phyloP scores from a whole-genome alignment of 768 basidiomycete genomes.

The Trametes cinnabarina region DNA sequence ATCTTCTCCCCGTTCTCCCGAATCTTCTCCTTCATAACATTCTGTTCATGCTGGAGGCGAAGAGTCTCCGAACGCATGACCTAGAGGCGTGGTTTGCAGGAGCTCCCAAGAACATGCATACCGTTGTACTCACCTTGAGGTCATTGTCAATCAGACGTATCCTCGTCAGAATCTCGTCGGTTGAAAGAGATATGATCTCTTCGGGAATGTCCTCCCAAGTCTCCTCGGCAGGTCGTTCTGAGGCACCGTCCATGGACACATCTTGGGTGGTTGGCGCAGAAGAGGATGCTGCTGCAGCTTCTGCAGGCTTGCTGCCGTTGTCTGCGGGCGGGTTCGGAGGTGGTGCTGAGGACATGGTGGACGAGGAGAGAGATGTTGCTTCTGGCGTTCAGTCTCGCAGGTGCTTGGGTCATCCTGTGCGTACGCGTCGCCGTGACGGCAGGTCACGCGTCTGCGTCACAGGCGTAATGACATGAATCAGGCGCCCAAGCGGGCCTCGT shows the following conservation, averaged over 20 bases:
- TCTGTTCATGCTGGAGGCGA: constrained; percentile 91
- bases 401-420: constrained; percentile 10
- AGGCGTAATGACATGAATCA: neutral
- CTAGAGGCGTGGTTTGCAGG: constrained; percentile 39
- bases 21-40: constrained; percentile 97
- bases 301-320: constrained; percentile 45
- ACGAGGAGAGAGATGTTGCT: neutral
- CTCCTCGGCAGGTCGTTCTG: constrained; percentile 71
- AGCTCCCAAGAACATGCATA: no score
- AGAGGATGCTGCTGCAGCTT: constrained; percentile 39
- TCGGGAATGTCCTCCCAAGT: constrained; percentile 91
- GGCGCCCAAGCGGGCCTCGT: no score
- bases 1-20: constrained; percentile 97
- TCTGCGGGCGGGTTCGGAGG: constrained; percentile 42
- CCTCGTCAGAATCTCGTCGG: constrained; percentile 87
- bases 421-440: constrained; percentile 21
- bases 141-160: constrained; percentile 96
- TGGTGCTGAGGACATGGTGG: constrained; percentile 56
- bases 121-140: constrained; percentile 63
- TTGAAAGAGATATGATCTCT: constrained; percentile 72
- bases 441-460: constrained; percentile 9
- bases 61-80: constrained; percentile 96
- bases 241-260: constrained; percentile 68
- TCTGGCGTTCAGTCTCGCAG: neutral
- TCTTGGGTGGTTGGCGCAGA: constrained; percentile 32